These are phyloP conservation scores for Fusarium lateritium DNA, from an alignment of 2,329 filamentous ascomycete species.

Conservation along the genomic window DNA sequence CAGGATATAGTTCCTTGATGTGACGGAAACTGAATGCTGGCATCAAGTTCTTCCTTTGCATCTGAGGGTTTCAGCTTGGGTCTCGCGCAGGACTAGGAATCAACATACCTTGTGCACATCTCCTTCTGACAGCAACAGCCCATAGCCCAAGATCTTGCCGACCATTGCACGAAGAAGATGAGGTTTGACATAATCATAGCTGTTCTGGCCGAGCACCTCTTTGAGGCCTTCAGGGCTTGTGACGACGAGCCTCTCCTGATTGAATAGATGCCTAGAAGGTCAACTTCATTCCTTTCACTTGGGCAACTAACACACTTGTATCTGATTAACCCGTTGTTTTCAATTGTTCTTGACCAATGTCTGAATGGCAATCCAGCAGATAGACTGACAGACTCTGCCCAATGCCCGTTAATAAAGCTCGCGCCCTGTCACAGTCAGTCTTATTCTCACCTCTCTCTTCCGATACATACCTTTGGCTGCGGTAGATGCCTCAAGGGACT, in stretches of 20 bases:
- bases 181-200: constrained; percentile 36
- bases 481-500: constrained; percentile 27
- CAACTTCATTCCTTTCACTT: rapidly evolving
- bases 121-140: constrained; percentile 19
- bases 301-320: constrained; percentile 7
- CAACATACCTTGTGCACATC: constrained; percentile 24
- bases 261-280: constrained; percentile 26
- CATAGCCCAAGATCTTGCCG: constrained; percentile 32
- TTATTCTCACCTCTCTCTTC: rapidly evolving
- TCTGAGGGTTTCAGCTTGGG: not conserved
- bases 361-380: constrained; percentile 34
- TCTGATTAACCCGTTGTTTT: constrained; percentile 37
- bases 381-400: constrained; percentile 35
- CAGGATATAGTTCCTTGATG: constrained; percentile 36
- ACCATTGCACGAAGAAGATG: constrained; percentile 37
- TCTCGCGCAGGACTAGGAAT: rapidly evolving
- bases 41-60: constrained; percentile 41
- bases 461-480: constrained; percentile 4
- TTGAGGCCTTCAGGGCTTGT: constrained; percentile 32
- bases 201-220: constrained; percentile 33
- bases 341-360: constrained; percentile 36
- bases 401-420: constrained; percentile 34
- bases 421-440: constrained; percentile 3
- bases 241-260: constrained; percentile 31
- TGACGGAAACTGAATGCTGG: constrained; percentile 42